These are phyloP conservation scores for Quaeritorhiza haematococci DNA, from an alignment of 371 early-diverging fungal genomes.

Conservation along the genomic window DNA sequence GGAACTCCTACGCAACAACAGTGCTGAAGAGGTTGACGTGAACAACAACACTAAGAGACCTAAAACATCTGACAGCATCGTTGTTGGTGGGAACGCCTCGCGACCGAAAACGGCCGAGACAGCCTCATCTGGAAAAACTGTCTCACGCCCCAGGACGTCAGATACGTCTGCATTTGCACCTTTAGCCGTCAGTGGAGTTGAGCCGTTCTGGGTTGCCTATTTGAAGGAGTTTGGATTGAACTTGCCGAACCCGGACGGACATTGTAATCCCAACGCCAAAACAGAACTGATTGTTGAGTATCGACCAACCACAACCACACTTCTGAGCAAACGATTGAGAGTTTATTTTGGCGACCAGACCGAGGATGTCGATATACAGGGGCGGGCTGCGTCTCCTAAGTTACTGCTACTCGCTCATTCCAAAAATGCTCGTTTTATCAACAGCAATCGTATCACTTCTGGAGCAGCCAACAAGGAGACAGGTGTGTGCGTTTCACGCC, in stretches of 20 bases:
- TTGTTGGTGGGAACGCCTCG: too few relatives aligned
- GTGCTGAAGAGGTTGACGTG: too few relatives aligned
- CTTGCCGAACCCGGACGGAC: conserved; percentile 38
- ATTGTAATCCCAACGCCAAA: conserved; percentile 30
- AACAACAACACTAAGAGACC: too few relatives aligned
- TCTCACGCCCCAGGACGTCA: too few relatives aligned
- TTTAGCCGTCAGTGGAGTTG: too few relatives aligned
- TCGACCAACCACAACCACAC: conserved; percentile 21
- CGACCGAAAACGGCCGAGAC: too few relatives aligned
- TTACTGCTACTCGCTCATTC: conserved; percentile 28
- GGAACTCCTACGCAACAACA: too few relatives aligned
- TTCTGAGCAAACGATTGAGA: conserved; percentile 22
- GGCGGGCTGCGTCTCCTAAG: conserved; percentile 30
- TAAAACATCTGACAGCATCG: too few relatives aligned
- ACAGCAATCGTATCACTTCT: too few relatives aligned
- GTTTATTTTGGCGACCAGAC: conserved; percentile 37
- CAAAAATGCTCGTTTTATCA: too few relatives aligned
- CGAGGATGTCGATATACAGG: conserved; percentile 42
- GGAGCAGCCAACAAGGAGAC: conserved; percentile 12
- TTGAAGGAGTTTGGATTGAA: conserved; percentile 28
- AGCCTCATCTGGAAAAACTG: too few relatives aligned
- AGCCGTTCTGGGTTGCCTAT: conserved; percentile 27
- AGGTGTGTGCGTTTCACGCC: background rate
- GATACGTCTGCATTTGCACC: too few relatives aligned
- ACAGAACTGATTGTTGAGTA: conserved; percentile 38